Conservation (phyloP, 1,284 basidiomycete genomes). For the Hypsizygus ulmarius region DNA sequence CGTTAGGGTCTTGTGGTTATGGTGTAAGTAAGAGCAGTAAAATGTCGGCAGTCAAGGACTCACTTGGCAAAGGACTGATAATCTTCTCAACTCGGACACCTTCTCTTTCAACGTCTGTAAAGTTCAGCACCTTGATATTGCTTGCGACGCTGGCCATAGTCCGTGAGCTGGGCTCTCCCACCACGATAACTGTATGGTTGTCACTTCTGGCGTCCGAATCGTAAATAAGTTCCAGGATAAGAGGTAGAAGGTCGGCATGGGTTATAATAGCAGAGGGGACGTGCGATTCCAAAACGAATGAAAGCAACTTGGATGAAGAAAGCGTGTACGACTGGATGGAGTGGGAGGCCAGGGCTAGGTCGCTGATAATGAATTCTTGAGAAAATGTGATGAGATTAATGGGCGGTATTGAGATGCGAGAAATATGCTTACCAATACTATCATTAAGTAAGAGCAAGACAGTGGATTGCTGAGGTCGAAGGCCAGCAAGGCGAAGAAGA, state of each 20-base stretch:
- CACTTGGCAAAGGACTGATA: constrained; percentile 49
- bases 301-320: constrained; percentile 53
- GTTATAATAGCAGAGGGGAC: constrained; percentile 69
- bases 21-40: background rate
- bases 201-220: constrained; percentile 47
- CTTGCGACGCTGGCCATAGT: constrained; percentile 41
- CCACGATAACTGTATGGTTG: constrained; percentile 62
- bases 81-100: constrained; percentile 50
- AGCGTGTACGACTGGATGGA: constrained; percentile 72
- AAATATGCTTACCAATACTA: constrained; percentile 52
- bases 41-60: constrained; percentile 17
- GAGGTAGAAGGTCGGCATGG: constrained; percentile 57
- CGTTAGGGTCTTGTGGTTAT: constrained; percentile 46
- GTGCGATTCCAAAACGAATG: constrained; percentile 59
- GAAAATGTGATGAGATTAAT: background rate
- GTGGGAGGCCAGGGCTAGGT: constrained; percentile 70
- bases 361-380: constrained; percentile 72
- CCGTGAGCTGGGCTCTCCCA: constrained; percentile 52
- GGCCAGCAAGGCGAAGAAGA: constrained; percentile 53
- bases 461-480: constrained; percentile 61
- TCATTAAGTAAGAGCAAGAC: constrained; percentile 75
- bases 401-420: background rate
- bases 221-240: constrained; percentile 65
- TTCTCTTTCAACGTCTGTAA: constrained; percentile 62
- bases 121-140: constrained; percentile 55